A percentile compares a stretch with the other conserved stretches of the same genome.
These are phyloP conservation scores for Debaryomyces prosopidis DNA, from an alignment of 805 yeast genomes.

Conservation along the genomic window DNA sequence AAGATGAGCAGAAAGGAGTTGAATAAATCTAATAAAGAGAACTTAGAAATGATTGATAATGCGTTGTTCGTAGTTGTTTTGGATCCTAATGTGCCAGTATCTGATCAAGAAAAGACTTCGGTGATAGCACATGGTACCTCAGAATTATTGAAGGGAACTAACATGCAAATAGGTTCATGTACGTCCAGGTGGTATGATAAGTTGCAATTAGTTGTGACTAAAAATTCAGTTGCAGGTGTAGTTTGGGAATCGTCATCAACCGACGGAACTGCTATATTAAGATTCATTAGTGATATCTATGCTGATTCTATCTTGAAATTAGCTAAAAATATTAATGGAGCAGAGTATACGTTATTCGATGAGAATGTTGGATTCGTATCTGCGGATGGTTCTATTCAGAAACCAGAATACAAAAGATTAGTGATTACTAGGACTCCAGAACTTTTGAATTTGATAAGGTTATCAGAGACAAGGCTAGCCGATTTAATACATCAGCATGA, in stretches of 20 bases:
- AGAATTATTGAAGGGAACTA: slow-evolving; percentile 38
- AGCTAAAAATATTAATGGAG: slow-evolving; percentile 58
- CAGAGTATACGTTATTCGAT: slow-evolving; percentile 55
- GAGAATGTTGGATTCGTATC: slow-evolving; percentile 35
- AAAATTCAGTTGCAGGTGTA: slow-evolving; percentile 58
- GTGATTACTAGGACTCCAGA: slow-evolving; percentile 46
- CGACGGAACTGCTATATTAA: slow-evolving; percentile 58
- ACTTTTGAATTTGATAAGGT: slow-evolving; percentile 47
- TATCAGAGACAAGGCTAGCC: slow-evolving; percentile 58
- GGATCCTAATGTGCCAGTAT: slow-evolving; percentile 47
- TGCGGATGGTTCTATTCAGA: slow-evolving; percentile 29
- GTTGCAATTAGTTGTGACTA: slow-evolving; percentile 52
- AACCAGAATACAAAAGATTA: slow-evolving; percentile 36
- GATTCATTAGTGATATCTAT: slow-evolving; percentile 58
- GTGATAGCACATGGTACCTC: slow-evolving; percentile 56
- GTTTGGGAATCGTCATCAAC: slow-evolving; percentile 59
- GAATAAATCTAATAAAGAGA: slow-evolving; percentile 34
- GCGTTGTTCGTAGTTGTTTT: slow-evolving; percentile 54
- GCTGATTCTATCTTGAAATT: slow-evolving; percentile 57
- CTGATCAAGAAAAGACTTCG: slow-evolving; percentile 49
- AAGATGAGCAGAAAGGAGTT: slow-evolving; percentile 45
- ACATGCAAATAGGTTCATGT: slow-evolving; percentile 57
- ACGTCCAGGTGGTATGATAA: slow-evolving; percentile 63
- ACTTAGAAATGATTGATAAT: slow-evolving; percentile 42
- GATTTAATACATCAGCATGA: slow-evolving; percentile 61